A percentile compares a stretch with the other conserved stretches of the same genome.
Conservation (phyloP, 2,329 filamentous ascomycete species). For the Cladophialophora carrionii region DNA sequence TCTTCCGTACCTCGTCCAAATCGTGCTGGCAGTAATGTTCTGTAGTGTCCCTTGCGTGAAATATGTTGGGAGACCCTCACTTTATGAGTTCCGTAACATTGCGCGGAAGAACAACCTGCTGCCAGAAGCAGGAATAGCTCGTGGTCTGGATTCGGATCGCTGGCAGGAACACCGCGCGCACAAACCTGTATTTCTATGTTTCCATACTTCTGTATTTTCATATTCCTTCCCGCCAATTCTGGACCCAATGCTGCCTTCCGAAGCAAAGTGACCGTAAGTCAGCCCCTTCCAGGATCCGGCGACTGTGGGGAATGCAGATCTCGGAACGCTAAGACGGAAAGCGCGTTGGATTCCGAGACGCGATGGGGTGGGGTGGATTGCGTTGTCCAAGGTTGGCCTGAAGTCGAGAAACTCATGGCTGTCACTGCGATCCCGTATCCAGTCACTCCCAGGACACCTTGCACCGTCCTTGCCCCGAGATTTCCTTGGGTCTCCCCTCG, state of each 20-base stretch:
- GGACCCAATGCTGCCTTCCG: neutral
- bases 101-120: neutral
- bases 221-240: neutral
- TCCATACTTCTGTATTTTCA: too few species aligned
- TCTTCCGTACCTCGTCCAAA: neutral
- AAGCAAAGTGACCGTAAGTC: neutral
- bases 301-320: neutral
- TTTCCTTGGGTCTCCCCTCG: neutral
- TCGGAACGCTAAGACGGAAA: slow-evolving; percentile 3
- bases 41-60: neutral
- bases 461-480: neutral
- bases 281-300: neutral
- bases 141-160: neutral
- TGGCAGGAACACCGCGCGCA: neutral
- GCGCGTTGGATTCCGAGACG: neutral
- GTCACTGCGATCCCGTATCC: neutral
- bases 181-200: neutral
- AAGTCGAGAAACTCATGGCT: neutral
- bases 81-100: neutral
- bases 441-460: too few species aligned
- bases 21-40: neutral
- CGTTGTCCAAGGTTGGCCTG: neutral
- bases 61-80: neutral
- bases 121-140: neutral
- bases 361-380: neutral